A percentile compares a stretch with the other conserved stretches of the same genome.
Conservation (phyloP, 805 yeast species). For the Spathaspora girioi region DNA sequence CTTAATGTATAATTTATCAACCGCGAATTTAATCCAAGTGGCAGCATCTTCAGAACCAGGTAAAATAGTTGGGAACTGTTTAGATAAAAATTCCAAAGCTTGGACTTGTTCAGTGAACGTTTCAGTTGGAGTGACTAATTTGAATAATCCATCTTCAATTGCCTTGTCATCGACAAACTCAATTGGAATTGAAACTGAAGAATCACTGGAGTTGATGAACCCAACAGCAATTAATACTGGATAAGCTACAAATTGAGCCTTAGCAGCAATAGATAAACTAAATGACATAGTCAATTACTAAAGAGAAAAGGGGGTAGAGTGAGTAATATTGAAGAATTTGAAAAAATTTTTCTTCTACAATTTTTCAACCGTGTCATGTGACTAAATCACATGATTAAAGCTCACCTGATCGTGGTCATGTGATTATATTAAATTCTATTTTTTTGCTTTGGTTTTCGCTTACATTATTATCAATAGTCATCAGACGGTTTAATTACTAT, state of each 20-base stretch:
- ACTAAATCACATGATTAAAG: neutral
- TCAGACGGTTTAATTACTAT: neutral
- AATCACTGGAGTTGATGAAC: conserved; percentile 51
- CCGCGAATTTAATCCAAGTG: conserved; percentile 66
- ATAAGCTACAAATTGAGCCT: conserved; percentile 81
- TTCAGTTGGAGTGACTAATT: conserved; percentile 37
- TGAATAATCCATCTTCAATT: conserved; percentile 41
- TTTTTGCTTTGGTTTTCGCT: too few relatives aligned
- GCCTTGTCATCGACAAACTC: conserved; percentile 68
- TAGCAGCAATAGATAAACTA: conserved; percentile 69
- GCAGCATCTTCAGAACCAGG: conserved; percentile 37
- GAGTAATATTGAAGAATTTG: neutral
- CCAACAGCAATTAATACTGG: conserved; percentile 75
- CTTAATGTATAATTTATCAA: conserved; percentile 67
- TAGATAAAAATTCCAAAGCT: conserved; percentile 48
- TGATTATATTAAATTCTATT: too few relatives aligned
- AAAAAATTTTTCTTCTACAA: neutral
- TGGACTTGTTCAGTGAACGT: conserved; percentile 39
- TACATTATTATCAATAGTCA: neutral
- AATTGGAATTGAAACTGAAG: conserved; percentile 47
- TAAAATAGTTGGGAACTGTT: conserved; percentile 47
- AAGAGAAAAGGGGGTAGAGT: neutral
- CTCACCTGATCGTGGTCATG: neutral
- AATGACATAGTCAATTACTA: conserved; percentile 32
- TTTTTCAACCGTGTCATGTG: neutral